Evolutionary conservation across 2,329 filamentous ascomycete genomes (phyloP).

Genomic region (Cladophialophora yegresii): DNA sequence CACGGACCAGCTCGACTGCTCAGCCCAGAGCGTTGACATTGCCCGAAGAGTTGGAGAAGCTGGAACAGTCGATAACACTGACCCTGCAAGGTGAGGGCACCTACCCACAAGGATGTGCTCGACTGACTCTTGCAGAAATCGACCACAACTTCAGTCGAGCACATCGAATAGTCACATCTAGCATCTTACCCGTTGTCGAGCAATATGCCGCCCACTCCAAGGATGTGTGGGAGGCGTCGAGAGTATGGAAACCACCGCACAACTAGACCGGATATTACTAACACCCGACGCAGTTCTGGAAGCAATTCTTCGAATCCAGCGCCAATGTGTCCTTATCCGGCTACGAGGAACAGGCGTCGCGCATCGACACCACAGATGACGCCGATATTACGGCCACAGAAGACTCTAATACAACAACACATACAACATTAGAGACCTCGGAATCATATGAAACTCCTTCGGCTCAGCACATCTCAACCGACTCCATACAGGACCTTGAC

Average conservation of each 20-base stretch:
- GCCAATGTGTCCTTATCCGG: constrained; percentile 95
- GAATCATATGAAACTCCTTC: constrained; percentile 47
- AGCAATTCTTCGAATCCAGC: constrained; percentile 98
- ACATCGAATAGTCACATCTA: constrained; percentile 91
- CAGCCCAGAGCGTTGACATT: constrained; percentile 65
- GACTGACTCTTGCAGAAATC: constrained; percentile 69
- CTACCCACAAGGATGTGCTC: background rate
- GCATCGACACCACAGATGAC: constrained; percentile 53
- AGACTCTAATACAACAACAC: constrained; percentile 57
- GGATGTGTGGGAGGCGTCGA: constrained; percentile 94
- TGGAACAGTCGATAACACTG: constrained; percentile 95
- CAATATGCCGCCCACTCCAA: constrained; percentile 93
- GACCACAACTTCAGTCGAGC: constrained; percentile 97
- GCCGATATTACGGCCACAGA: constrained; percentile 61
- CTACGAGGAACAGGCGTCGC: constrained; percentile 75
- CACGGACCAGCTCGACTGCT: constrained; percentile 23
- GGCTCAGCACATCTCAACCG: constrained; percentile 40
- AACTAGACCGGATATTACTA: background rate
- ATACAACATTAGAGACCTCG: constrained; percentile 49
- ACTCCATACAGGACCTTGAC: constrained; percentile 49
- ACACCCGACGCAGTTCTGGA: constrained; percentile 77
- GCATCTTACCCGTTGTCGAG: constrained; percentile 89
- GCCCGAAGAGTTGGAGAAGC: constrained; percentile 90
- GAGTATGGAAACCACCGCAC: constrained; percentile 56
- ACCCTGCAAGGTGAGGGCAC: constrained; percentile 75